A percentile compares a stretch with the other conserved stretches of the same genome.
Evolutionary conservation across 2,329 filamentous ascomycete genomes (phyloP).

Genomic region (Colletotrichum cereale): DNA sequence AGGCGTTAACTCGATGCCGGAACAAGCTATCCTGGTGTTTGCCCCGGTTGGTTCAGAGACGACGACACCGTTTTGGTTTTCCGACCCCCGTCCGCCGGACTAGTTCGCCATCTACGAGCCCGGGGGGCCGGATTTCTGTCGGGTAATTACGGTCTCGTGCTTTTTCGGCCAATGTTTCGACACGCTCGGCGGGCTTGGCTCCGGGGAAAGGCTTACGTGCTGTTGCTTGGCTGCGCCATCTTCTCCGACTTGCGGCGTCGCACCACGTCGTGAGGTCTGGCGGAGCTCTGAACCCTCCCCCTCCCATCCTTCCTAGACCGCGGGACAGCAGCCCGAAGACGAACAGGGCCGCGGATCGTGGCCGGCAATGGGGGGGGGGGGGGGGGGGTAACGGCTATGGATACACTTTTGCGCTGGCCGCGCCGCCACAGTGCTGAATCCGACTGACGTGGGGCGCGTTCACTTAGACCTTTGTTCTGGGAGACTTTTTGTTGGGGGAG

Average conservation of each 20-base stretch:
- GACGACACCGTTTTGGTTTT: background rate
- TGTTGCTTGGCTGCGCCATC: background rate
- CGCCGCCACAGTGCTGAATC: background rate
- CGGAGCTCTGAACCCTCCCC: too few relatives aligned
- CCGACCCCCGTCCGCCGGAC: background rate
- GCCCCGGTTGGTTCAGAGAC: background rate
- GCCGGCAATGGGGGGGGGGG: background rate
- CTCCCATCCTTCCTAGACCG: background rate
- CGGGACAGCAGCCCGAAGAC: background rate
- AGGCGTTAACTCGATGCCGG: background rate
- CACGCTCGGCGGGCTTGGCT: background rate
- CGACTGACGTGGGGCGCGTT: background rate
- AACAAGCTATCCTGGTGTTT: background rate
- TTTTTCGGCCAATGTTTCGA: background rate
- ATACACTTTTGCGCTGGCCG: background rate
- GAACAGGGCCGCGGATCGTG: background rate
- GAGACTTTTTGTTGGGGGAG: background rate
- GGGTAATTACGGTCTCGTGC: background rate
- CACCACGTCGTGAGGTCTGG: background rate
- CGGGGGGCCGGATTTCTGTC: constrained; percentile 18
- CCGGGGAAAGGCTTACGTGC: background rate
- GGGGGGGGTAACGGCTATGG: background rate
- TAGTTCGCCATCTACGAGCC: background rate
- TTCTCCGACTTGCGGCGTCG: background rate
- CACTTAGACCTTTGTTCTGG: background rate